phyloP scores from a whole-genome alignment of 164 flowering plant species.

The Dillenia suffruticosa region DNA sequence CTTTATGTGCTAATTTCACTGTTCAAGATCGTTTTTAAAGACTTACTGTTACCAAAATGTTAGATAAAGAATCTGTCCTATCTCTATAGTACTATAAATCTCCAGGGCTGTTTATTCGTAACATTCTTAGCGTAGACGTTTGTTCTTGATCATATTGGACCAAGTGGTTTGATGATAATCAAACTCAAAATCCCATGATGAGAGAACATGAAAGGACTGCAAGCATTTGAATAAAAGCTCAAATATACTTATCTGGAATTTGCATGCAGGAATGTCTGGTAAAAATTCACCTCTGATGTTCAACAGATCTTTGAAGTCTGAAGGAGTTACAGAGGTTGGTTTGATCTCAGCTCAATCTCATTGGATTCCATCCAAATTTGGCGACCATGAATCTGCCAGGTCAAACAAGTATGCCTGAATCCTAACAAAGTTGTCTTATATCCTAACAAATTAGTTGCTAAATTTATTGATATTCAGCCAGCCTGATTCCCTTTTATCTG shows the following conservation, averaged over 20 bases:
- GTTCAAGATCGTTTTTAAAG: too few relatives aligned
- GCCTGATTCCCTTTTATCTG: too few relatives aligned
- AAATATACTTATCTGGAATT: neutral
- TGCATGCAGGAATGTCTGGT: slow-evolving; percentile 31
- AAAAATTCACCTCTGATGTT: slow-evolving; percentile 15
- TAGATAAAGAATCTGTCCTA: neutral
- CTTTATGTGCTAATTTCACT: too few relatives aligned
- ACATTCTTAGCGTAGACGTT: neutral
- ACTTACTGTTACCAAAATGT: too few relatives aligned
- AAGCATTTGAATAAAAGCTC: neutral
- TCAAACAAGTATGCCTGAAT: slow-evolving; percentile 13
- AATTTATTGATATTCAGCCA: too few relatives aligned
- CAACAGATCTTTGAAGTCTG: slow-evolving; percentile 20
- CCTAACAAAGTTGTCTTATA: too few relatives aligned
- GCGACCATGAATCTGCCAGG: slow-evolving; percentile 7
- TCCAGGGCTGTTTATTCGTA: neutral
- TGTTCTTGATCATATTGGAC: neutral
- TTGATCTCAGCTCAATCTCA: slow-evolving; percentile 20
- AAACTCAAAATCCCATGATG: too few relatives aligned
- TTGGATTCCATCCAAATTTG: slow-evolving; percentile 9
- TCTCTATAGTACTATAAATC: neutral
- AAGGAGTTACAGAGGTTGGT: slow-evolving; percentile 10
- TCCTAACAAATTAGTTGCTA: too few relatives aligned
- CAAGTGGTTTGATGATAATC: neutral
- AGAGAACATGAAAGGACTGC: too few relatives aligned